Evolutionary conservation across 768 basidiomycete genomes (phyloP).

Genomic region (Daedaleopsis sinensis): DNA sequence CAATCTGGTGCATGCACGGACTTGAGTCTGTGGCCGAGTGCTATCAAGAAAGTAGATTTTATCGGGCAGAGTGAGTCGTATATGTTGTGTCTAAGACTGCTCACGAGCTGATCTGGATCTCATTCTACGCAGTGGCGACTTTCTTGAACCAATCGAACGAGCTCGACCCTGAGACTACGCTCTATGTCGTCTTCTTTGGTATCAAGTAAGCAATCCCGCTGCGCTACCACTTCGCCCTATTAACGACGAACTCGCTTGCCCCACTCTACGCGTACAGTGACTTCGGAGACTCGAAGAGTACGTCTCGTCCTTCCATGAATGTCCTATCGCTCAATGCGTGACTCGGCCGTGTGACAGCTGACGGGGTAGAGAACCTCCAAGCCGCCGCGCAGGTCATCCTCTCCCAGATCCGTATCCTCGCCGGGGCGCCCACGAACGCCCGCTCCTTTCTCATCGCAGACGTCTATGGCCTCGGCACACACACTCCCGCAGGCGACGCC

Average conservation of each 20-base stretch:
- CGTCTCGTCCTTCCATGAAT: slow-evolving; percentile 5
- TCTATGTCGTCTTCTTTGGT: slow-evolving; percentile 57
- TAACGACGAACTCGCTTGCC: background rate
- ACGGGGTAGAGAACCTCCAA: slow-evolving; percentile 47
- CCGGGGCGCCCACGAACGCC: slow-evolving; percentile 52
- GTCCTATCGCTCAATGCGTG: no score
- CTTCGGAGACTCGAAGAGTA: slow-evolving; percentile 46
- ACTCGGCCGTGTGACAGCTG: slow-evolving; percentile 30
- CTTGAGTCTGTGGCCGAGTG: slow-evolving; percentile 53
- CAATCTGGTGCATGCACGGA: slow-evolving; percentile 51
- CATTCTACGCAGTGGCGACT: slow-evolving; percentile 35
- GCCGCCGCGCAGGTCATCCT: slow-evolving; percentile 48
- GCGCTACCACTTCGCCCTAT: no score
- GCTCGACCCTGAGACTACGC: slow-evolving; percentile 48
- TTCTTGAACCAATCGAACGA: slow-evolving; percentile 49
- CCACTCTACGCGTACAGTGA: slow-evolving; percentile 35
- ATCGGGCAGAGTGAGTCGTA: slow-evolving; percentile 44
- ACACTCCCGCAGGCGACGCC: slow-evolving; percentile 45
- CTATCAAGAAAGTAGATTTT: slow-evolving; percentile 49
- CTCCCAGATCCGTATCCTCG: slow-evolving; percentile 47
- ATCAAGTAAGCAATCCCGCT: slow-evolving; percentile 45
- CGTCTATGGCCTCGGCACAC: slow-evolving; percentile 50
- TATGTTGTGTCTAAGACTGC: background rate
- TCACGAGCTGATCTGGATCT: background rate
- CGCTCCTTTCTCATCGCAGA: slow-evolving; percentile 53